These are phyloP conservation scores for Conoideocrella luteorostrata DNA, from an alignment of 2,329 filamentous ascomycete species.

Conservation along the genomic window DNA sequence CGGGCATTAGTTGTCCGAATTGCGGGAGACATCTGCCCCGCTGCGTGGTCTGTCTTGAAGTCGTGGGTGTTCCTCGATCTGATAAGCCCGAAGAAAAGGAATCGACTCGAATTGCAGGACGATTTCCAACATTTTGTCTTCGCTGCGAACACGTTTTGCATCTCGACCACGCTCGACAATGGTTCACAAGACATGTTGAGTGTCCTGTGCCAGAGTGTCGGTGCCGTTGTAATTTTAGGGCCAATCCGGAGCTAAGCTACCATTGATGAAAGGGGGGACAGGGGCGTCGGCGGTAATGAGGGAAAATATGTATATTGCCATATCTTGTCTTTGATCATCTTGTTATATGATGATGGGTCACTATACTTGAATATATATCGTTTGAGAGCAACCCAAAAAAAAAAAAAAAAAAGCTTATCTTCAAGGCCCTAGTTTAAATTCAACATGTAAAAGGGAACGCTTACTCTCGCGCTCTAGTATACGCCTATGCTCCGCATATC, in stretches of 20 bases:
- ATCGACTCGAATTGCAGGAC: conserved; percentile 44
- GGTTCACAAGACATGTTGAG: conserved; percentile 59
- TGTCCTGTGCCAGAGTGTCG: conserved; percentile 64
- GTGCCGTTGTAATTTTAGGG: conserved; percentile 56
- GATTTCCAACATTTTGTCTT: conserved; percentile 64
- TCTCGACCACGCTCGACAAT: conserved; percentile 59
- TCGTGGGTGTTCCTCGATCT: conserved; percentile 58
- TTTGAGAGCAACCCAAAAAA: no score
- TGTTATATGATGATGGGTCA: no score
- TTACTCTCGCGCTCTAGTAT: neutral
- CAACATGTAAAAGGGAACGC: no score
- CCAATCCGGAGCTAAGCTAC: conserved; percentile 54
- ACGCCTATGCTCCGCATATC: neutral
- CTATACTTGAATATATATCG: no score
- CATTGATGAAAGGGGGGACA: conserved; percentile 16
- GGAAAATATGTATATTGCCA: neutral
- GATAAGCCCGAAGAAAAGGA: conserved; percentile 47
- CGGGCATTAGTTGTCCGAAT: conserved; percentile 58
- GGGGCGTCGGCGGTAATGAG: neutral
- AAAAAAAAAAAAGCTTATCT: neutral
- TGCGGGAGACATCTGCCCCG: conserved; percentile 61
- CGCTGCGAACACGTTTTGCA: conserved; percentile 63
- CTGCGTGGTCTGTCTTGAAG: conserved; percentile 61
- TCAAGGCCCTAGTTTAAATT: no score
- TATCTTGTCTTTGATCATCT: no score